These are phyloP conservation scores for Penicillium sumatraense DNA, from an alignment of 2,329 filamentous ascomycete genomes.

Conservation along the genomic window DNA sequence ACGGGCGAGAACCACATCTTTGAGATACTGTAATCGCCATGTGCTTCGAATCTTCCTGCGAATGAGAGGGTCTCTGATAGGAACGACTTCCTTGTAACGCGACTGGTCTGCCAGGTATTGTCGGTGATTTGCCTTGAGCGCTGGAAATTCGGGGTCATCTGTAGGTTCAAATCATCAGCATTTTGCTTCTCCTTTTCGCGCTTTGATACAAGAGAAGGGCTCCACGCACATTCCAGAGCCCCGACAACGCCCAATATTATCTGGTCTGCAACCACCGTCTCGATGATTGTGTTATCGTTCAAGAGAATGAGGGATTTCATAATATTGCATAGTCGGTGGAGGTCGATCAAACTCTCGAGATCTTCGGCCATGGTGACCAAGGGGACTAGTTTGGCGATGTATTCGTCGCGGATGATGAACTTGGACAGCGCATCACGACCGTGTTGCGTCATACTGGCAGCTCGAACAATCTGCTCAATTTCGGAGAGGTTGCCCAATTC, in stretches of 20 bases:
- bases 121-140: slow-evolving; percentile 95
- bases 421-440: slow-evolving; percentile 88
- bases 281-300: slow-evolving; percentile 94
- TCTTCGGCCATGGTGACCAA: slow-evolving; percentile 89
- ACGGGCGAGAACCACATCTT: slow-evolving; percentile 95
- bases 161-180: slow-evolving; percentile 38
- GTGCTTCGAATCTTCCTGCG: slow-evolving; percentile 94
- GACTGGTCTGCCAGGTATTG: slow-evolving; percentile 88
- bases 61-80: slow-evolving; percentile 80
- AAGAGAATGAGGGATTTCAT: slow-evolving; percentile 95
- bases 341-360: slow-evolving; percentile 80
- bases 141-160: slow-evolving; percentile 95
- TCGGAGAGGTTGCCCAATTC: slow-evolving; percentile 82
- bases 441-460: slow-evolving; percentile 71
- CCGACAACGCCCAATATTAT: slow-evolving; percentile 91
- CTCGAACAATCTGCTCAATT: slow-evolving; percentile 82
- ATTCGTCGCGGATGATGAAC: slow-evolving; percentile 82
- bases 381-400: slow-evolving; percentile 84
- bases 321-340: slow-evolving; percentile 94
- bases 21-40: slow-evolving; percentile 93
- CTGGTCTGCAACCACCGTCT: slow-evolving; percentile 87
- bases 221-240: slow-evolving; percentile 77
- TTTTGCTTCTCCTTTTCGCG: neutral
- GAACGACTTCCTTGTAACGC: slow-evolving; percentile 94
- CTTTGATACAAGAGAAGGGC: neutral